Percentiles rank a stretch among this genome's conserved stretches.
Conservation (phyloP, 148 eudicot species). For the Amaranthus hypochondriacus region DNA sequence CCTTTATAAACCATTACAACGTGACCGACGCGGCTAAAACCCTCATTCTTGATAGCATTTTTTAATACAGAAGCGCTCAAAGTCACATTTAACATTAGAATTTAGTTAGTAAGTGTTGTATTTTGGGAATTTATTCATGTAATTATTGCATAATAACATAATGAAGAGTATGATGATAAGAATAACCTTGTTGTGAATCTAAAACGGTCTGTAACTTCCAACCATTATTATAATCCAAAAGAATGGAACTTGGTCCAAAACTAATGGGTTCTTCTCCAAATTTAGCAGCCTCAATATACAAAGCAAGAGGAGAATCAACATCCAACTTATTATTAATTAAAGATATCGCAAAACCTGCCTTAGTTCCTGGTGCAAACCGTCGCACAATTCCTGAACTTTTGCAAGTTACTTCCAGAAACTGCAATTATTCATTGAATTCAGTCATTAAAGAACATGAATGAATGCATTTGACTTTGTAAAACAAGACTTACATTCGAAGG, state of each 20-base stretch:
- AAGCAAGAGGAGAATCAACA: slow-evolving; percentile 31
- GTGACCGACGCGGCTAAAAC: too few relatives aligned
- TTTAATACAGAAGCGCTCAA: too few relatives aligned
- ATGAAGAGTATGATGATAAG: neutral
- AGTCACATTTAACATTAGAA: too few relatives aligned
- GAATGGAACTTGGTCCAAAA: slow-evolving; percentile 71
- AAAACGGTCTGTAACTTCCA: slow-evolving; percentile 79
- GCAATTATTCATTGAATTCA: slow-evolving; percentile 8
- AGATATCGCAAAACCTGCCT: slow-evolving; percentile 65
- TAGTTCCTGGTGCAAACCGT: slow-evolving; percentile 71
- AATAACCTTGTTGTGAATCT: slow-evolving; percentile 43
- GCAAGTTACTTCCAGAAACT: slow-evolving; percentile 79
- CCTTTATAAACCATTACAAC: too few relatives aligned
- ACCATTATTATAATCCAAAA: slow-evolving; percentile 52
- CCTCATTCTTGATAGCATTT: too few relatives aligned
- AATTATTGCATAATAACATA: too few relatives aligned
- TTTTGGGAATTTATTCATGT: too few relatives aligned
- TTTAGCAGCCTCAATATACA: slow-evolving; percentile 74
- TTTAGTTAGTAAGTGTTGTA: too few relatives aligned
- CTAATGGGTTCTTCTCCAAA: slow-evolving; percentile 66
- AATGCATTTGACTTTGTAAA: neutral
- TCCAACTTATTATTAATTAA: slow-evolving; percentile 62
- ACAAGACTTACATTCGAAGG: slow-evolving; percentile 22
- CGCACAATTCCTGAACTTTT: slow-evolving; percentile 47
- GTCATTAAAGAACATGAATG: neutral